phyloP scores from a whole-genome alignment of 129 eudicot genomes.

The Flaveria brownii region DNA sequence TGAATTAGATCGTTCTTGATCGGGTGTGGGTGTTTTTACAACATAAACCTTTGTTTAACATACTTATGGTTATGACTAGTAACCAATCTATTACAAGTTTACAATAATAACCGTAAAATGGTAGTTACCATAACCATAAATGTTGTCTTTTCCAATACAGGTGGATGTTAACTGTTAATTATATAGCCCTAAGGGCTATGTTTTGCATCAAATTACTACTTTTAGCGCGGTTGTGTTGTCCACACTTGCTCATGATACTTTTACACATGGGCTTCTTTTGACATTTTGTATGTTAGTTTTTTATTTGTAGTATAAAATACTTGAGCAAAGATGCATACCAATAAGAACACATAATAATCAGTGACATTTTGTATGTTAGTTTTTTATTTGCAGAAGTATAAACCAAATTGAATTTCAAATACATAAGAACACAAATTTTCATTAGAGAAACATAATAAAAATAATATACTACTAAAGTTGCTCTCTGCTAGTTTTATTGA shows the following conservation, averaged over 20 bases:
- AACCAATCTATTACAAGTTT: background rate
- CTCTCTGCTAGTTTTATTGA: too few species aligned
- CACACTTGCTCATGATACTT: conserved; percentile 1
- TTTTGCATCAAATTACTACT: background rate
- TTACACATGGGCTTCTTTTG: background rate
- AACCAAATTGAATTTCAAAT: background rate
- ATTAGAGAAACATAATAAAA: too few species aligned
- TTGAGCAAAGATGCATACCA: too few species aligned
- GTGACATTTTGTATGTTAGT: background rate
- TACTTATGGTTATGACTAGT: background rate
- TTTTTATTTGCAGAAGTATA: conserved; percentile 40
- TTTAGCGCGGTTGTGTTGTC: background rate
- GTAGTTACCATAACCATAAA: background rate
- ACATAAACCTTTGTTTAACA: background rate
- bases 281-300: background rate
- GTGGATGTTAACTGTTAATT: background rate
- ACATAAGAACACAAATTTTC: too few species aligned
- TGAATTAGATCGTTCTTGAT: too few species aligned
- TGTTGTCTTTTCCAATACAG: background rate
- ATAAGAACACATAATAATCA: too few species aligned
- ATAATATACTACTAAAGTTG: too few species aligned
- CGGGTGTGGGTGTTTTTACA: too few species aligned
- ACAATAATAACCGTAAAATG: background rate
- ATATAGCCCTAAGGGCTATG: background rate
- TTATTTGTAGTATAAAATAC: conserved; percentile 31